Percentiles rank a stretch among this genome's conserved stretches.
These are phyloP conservation scores for Pyronema domesticum DNA, from an alignment of 495 filamentous ascomycete species.

Conservation along the genomic window DNA sequence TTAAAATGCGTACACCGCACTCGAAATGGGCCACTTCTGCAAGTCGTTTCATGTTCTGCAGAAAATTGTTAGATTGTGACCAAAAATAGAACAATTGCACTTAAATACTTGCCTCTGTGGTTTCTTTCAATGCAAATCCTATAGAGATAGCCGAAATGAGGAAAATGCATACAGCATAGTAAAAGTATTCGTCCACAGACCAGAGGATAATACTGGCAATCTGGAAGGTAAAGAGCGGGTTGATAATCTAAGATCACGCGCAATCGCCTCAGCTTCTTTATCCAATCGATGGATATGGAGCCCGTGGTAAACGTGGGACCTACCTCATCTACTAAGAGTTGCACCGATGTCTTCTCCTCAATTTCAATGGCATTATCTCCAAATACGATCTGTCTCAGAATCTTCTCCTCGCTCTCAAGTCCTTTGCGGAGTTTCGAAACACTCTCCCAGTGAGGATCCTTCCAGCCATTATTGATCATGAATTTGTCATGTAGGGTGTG, in stretches of 20 bases:
- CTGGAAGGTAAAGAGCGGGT: slow-evolving; percentile 97
- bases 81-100: too few relatives aligned
- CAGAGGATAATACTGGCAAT: slow-evolving; percentile 86
- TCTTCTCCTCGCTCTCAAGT: slow-evolving; percentile 80
- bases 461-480: slow-evolving; percentile 71
- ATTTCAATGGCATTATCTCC: slow-evolving; percentile 81
- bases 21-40: slow-evolving; percentile 87
- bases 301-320: slow-evolving; percentile 13
- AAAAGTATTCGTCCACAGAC: slow-evolving; percentile 92
- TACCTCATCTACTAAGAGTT: slow-evolving; percentile 82
- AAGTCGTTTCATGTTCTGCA: slow-evolving; percentile 70
- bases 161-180: slow-evolving; percentile 93
- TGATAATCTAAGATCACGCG: slow-evolving; percentile 47
- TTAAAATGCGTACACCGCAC: slow-evolving; percentile 80
- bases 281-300: neutral
- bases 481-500: slow-evolving; percentile 81
- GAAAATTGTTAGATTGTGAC: slow-evolving; percentile 5
- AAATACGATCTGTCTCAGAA: slow-evolving; percentile 67
- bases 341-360: slow-evolving; percentile 61
- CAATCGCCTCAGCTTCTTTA: neutral
- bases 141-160: slow-evolving; percentile 88
- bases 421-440: slow-evolving; percentile 57
- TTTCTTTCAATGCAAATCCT: slow-evolving; percentile 73
- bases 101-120: slow-evolving; percentile 43
- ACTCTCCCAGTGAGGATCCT: slow-evolving; percentile 73